Conservation (phyloP, 2,329 filamentous ascomycete species). For the Verticillium nonalfalfae region DNA sequence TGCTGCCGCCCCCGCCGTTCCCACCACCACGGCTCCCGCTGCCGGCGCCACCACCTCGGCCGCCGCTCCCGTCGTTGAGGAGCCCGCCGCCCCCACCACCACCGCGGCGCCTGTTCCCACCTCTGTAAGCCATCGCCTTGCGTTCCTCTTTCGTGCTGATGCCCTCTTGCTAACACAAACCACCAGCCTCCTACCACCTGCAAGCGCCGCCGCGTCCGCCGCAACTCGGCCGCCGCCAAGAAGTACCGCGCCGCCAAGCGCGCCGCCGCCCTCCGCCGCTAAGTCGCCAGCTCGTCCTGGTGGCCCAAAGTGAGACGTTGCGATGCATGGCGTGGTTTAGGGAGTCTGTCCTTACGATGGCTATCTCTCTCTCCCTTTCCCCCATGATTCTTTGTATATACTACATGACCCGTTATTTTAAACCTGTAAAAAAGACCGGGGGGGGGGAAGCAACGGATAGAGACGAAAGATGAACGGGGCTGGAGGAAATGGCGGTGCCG, state of each 20-base stretch:
- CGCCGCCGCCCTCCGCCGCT: not conserved
- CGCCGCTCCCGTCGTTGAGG: conserved; percentile 1
- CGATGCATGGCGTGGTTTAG: too few relatives aligned
- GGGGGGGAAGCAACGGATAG: not conserved
- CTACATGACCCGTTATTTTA: not conserved
- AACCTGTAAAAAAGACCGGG: not conserved
- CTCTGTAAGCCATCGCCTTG: not conserved
- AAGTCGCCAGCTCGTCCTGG: not conserved
- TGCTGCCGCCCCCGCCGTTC: conserved; percentile 3
- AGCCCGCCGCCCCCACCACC: conserved; percentile 2
- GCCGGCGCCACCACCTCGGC: conserved; percentile 3
- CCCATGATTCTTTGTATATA: not conserved
- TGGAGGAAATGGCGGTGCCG: not conserved
- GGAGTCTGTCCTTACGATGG: not conserved
- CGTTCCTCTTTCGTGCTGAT: too few relatives aligned
- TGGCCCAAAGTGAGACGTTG: not conserved
- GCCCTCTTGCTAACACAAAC: not conserved
- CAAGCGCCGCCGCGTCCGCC: conserved; percentile 2
- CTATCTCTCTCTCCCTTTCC: not conserved
- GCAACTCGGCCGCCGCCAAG: conserved; percentile 2
- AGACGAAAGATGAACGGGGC: not conserved
- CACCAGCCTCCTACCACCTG: not conserved
- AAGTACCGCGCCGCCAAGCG: not conserved
- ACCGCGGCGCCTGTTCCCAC: not conserved
- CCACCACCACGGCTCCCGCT: conserved; percentile 3